phyloP scores from a whole-genome alignment of 768 basidiomycete genomes.

The Hericium rajendrae region DNA sequence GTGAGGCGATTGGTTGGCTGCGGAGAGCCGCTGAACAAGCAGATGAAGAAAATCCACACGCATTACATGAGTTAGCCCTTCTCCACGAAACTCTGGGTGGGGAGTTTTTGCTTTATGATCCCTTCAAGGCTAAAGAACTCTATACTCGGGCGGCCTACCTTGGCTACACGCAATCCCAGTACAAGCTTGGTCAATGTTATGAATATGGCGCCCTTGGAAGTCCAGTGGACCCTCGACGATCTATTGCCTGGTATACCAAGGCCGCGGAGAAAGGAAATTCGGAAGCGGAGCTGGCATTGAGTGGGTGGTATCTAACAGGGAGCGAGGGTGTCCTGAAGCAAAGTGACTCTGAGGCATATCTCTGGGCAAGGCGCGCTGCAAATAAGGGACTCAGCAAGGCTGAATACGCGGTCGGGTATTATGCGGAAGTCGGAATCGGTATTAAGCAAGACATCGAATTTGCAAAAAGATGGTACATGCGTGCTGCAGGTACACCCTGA shows the following conservation, averaged over 20 bases:
- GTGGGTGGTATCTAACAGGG: slow-evolving; percentile 97
- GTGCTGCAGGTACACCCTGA: slow-evolving; percentile 72
- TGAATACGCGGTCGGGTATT: slow-evolving; percentile 98
- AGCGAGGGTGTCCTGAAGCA: slow-evolving; percentile 94
- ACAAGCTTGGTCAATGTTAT: slow-evolving; percentile 90
- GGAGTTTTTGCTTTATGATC: slow-evolving; percentile 67
- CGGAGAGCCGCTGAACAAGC: slow-evolving; percentile 93
- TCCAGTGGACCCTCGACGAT: slow-evolving; percentile 85
- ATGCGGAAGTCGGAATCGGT: slow-evolving; percentile 95
- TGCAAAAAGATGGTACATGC: slow-evolving; percentile 98
- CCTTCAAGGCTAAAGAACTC: slow-evolving; percentile 71
- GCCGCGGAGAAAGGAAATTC: slow-evolving; percentile 95
- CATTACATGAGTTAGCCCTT: slow-evolving; percentile 88
- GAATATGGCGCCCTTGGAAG: slow-evolving; percentile 87
- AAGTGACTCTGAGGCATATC: slow-evolving; percentile 96
- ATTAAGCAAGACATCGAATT: slow-evolving; percentile 93
- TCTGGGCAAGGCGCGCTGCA: slow-evolving; percentile 94
- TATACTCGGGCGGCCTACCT: slow-evolving; percentile 89
- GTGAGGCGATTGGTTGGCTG: slow-evolving; percentile 93
- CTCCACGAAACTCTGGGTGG: slow-evolving; percentile 68
- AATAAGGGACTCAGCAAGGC: slow-evolving; percentile 96
- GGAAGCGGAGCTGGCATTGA: slow-evolving; percentile 91
- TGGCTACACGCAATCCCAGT: slow-evolving; percentile 89
- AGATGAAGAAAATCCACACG: slow-evolving; percentile 96
- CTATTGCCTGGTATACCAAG: slow-evolving; percentile 98